Conservation (phyloP, 495 filamentous ascomycete genomes). For the Massariosphaeria phaeospora region DNA sequence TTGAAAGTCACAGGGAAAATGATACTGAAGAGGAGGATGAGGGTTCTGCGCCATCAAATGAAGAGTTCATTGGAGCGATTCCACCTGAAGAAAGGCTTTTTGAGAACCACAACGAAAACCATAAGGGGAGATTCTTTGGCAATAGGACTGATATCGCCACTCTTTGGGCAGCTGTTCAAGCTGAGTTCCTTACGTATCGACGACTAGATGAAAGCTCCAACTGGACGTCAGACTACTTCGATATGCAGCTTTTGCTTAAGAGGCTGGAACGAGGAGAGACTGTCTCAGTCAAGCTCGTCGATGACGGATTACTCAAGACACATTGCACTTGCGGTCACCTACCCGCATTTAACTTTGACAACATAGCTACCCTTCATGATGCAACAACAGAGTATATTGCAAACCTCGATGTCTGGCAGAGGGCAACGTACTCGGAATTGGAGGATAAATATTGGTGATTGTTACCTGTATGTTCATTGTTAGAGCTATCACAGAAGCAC, state of each 20-base stretch:
- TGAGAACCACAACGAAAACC: not conserved
- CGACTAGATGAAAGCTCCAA: not conserved
- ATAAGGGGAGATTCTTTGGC: not conserved
- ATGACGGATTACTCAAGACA: not conserved
- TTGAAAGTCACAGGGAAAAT: not conserved
- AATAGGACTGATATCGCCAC: constrained; percentile 3
- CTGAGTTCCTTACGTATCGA: constrained; percentile 16
- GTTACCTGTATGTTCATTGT: no score
- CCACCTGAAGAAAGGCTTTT: not conserved
- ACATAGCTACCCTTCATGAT: not conserved
- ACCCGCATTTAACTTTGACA: not conserved
- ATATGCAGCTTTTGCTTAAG: not conserved
- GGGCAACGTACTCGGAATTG: not conserved
- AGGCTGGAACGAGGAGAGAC: not conserved
- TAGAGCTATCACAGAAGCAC: no score
- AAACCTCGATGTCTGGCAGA: constrained; percentile 1
- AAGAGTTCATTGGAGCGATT: not conserved
- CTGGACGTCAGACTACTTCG: constrained; percentile 5
- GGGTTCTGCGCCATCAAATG: not conserved
- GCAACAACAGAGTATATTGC: not conserved
- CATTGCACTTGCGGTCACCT: not conserved
- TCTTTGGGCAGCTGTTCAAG: constrained; percentile 17
- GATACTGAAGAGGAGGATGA: not conserved
- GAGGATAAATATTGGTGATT: not conserved
- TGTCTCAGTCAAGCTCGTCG: not conserved